phyloP scores from a whole-genome alignment of 192 early-diverging fungal species.

The Dissophora globulifera region DNA sequence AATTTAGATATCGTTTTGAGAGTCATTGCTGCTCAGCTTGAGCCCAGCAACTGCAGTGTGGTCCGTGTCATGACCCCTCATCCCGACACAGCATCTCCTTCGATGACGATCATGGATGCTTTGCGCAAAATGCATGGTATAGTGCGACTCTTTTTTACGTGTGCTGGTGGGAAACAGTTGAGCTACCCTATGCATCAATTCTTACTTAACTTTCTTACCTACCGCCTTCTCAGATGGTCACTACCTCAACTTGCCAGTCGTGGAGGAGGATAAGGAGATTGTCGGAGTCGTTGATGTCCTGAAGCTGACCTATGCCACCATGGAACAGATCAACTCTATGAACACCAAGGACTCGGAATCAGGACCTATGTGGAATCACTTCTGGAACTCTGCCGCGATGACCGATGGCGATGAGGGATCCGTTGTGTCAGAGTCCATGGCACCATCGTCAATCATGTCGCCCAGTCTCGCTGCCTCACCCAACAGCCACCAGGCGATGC shows the following conservation, averaged over 20 bases:
- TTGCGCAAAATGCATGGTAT: constrained; percentile 84
- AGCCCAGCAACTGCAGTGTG: constrained; percentile 90
- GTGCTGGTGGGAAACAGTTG: no score
- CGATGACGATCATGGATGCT: constrained; percentile 83
- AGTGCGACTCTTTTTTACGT: background rate
- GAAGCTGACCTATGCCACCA: constrained; percentile 81
- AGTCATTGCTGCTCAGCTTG: constrained; percentile 87
- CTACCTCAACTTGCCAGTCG: constrained; percentile 86
- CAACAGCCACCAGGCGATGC: constrained; percentile 52
- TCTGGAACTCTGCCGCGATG: constrained; percentile 76
- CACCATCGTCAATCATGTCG: constrained; percentile 53
- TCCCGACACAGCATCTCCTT: constrained; percentile 78
- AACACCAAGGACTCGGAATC: constrained; percentile 64
- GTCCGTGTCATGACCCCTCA: constrained; percentile 98
- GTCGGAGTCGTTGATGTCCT: constrained; percentile 87
- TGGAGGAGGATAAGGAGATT: constrained; percentile 74
- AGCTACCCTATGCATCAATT: no score
- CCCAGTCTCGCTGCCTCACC: constrained; percentile 58
- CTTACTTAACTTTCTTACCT: background rate
- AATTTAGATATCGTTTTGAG: constrained; percentile 88
- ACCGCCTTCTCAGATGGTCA: constrained; percentile 69
- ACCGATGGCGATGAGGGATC: constrained; percentile 76
- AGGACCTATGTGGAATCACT: constrained; percentile 81
- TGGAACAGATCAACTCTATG: constrained; percentile 83
- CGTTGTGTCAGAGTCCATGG: constrained; percentile 69